Evolutionary conservation across 352 stramenopile genomes (phyloP).

Genomic region (Phytophthora sojae): DNA sequence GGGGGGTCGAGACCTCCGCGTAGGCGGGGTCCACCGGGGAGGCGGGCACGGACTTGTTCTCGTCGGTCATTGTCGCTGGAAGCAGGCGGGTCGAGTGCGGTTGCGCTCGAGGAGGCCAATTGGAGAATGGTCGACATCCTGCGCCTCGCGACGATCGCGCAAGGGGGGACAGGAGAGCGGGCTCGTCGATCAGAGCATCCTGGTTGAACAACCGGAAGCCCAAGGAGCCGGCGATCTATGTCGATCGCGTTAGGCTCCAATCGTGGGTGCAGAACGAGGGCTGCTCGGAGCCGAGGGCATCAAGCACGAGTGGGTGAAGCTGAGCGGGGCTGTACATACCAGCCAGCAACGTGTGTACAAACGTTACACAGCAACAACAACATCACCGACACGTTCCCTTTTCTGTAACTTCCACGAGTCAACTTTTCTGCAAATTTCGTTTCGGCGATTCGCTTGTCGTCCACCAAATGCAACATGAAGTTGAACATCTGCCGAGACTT

Average conservation of each 20-base stretch:
- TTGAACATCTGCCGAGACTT: slow-evolving; percentile 1
- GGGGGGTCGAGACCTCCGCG: slow-evolving; percentile 26
- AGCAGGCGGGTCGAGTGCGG: not conserved
- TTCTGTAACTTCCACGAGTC: slow-evolving; percentile 15
- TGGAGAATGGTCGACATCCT: slow-evolving; percentile 28
- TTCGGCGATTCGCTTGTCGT: slow-evolving; percentile 26
- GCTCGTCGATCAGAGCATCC: slow-evolving; percentile 23
- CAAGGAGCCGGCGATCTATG: slow-evolving; percentile 15
- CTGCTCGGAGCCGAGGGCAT: slow-evolving; percentile 3
- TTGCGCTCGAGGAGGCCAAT: slow-evolving; percentile 24
- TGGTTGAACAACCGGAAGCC: slow-evolving; percentile 35
- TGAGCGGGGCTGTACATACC: not conserved
- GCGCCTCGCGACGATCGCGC: slow-evolving; percentile 2
- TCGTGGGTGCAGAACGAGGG: slow-evolving; percentile 30
- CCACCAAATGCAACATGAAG: slow-evolving; percentile 10
- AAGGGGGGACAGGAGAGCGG: slow-evolving; percentile 12
- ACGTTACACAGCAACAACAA: not conserved
- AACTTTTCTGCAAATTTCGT: slow-evolving; percentile 17
- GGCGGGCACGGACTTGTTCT: slow-evolving; percentile 29
- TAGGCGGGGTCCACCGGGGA: slow-evolving; percentile 30
- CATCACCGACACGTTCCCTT: slow-evolving; percentile 9
- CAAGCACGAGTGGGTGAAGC: slow-evolving; percentile 31
- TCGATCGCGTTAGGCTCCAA: slow-evolving; percentile 26
- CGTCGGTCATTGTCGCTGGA: slow-evolving; percentile 17
- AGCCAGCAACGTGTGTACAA: not conserved